These are phyloP conservation scores for Saposhnikovia divaricata DNA, from an alignment of 129 eudicot species.

Conservation along the genomic window DNA sequence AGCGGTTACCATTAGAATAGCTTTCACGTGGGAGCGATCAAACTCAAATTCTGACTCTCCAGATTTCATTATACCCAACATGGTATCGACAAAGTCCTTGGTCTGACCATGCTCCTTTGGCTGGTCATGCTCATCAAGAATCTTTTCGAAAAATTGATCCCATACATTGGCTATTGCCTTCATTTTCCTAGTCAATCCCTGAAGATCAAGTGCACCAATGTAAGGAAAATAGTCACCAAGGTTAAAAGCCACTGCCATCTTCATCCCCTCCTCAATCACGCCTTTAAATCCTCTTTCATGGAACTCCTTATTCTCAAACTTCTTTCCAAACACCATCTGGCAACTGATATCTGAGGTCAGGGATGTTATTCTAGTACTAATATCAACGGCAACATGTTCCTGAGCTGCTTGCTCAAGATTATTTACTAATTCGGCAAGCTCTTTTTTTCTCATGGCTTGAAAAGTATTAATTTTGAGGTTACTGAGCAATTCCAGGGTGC, in stretches of 20 bases:
- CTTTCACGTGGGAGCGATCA: constrained; percentile 8
- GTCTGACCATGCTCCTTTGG: constrained; percentile 2
- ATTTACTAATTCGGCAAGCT: constrained; percentile 11
- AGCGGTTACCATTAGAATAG: constrained; percentile 1
- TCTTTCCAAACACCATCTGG: constrained; percentile 11
- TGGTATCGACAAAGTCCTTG: constrained; percentile 10
- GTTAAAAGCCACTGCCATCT: neutral
- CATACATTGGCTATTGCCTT: constrained; percentile 5
- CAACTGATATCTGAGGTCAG: constrained; percentile 11
- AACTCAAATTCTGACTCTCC: constrained; percentile 5
- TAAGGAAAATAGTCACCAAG: constrained; percentile 7
- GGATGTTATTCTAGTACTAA: constrained; percentile 16
- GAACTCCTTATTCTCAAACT: neutral
- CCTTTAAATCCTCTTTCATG: constrained; percentile 6
- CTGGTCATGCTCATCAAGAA: neutral
- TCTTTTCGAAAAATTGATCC: constrained; percentile 4
- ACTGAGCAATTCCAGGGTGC: constrained; percentile 34
- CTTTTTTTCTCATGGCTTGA: constrained; percentile 23
- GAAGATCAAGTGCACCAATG: constrained; percentile 8
- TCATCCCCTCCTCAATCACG: constrained; percentile 6
- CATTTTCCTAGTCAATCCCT: constrained; percentile 3
- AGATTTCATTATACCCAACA: constrained; percentile 6
- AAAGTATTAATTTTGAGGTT: constrained; percentile 21
- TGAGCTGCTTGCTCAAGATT: constrained; percentile 11
- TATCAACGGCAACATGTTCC: constrained; percentile 10